phyloP scores from a whole-genome alignment of 176 grass and related monocot genomes.

The Zoysia japonica region DNA sequence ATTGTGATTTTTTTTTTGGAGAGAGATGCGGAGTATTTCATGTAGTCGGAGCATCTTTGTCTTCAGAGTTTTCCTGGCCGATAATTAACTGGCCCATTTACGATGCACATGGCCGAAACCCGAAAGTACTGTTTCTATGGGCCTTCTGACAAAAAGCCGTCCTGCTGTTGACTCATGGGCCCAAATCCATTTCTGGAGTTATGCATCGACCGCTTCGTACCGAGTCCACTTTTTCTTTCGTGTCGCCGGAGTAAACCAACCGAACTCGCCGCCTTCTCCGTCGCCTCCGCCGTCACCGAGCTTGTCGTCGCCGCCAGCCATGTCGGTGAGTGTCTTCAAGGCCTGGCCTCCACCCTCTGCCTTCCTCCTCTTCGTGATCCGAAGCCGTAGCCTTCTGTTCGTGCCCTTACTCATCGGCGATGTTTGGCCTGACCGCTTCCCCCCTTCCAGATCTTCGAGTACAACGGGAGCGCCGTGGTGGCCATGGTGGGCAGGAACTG shows the following conservation, averaged over 20 bases:
- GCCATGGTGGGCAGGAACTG: constrained; percentile 93
- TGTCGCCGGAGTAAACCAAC: constrained; percentile 30
- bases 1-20: too few species aligned
- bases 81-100: too few species aligned
- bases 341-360: neutral
- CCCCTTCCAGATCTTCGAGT: constrained; percentile 81
- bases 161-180: neutral
- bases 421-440: neutral
- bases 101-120: too few species aligned
- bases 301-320: constrained; percentile 13
- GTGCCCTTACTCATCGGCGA: neutral
- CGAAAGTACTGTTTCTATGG: neutral
- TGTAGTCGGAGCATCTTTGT: too few species aligned
- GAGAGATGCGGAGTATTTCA: too few species aligned
- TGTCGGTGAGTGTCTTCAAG: constrained; percentile 58
- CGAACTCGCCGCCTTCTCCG: constrained; percentile 6
- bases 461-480: constrained; percentile 89
- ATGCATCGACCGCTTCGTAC: neutral
- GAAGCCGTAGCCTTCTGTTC: constrained; percentile 15
- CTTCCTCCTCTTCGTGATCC: neutral
- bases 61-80: too few species aligned
- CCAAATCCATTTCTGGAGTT: neutral
- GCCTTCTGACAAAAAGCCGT: neutral
- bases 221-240: neutral
- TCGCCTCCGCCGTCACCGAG: neutral